Evolutionary conservation across 768 basidiomycete species (phyloP).

Genomic region (Lyophyllum semitale): DNA sequence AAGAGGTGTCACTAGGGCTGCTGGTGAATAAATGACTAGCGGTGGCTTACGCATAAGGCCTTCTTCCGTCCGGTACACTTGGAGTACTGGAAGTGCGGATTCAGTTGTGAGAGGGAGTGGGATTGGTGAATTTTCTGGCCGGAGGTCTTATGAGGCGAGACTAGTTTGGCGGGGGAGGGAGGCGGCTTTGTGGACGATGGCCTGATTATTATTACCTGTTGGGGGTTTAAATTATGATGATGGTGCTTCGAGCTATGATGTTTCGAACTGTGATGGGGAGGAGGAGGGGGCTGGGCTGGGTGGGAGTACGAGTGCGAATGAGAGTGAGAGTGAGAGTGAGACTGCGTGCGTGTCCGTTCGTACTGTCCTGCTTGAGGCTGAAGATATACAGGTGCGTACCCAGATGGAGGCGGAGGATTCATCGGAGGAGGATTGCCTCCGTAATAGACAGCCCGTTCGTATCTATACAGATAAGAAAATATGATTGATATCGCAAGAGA

Average conservation of each 20-base stretch:
- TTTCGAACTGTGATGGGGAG: not conserved
- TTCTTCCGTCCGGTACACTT: conserved; percentile 79
- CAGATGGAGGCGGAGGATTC: conserved; percentile 5
- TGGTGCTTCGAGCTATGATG: not conserved
- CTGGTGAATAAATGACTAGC: conserved; percentile 6
- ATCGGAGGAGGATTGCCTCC: conserved; percentile 12
- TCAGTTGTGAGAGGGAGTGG: conserved; percentile 5
- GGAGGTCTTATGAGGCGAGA: not conserved
- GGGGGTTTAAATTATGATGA: too few relatives aligned
- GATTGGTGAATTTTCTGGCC: not conserved
- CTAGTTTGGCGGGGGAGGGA: not conserved
- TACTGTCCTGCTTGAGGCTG: conserved; percentile 3
- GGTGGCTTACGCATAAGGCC: conserved; percentile 70
- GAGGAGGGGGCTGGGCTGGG: too few relatives aligned
- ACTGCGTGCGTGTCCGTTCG: conserved; percentile 10
- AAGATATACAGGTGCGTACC: conserved; percentile 13
- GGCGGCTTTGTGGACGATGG: conserved; percentile 6
- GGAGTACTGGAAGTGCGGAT: conserved; percentile 62
- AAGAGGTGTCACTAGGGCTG: conserved; percentile 1
- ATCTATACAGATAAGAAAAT: conserved; percentile 6
- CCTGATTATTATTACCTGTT: not conserved
- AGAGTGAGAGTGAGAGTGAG: conserved; percentile 16
- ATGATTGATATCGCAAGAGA: not conserved
- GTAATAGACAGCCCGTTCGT: conserved; percentile 18
- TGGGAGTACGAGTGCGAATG: conserved; percentile 11